Evolutionary conservation across 371 early-diverging fungal species (phyloP), one percentile per base, ranked within the genome.

Genomic region (Mortierella sp.): DNA sequence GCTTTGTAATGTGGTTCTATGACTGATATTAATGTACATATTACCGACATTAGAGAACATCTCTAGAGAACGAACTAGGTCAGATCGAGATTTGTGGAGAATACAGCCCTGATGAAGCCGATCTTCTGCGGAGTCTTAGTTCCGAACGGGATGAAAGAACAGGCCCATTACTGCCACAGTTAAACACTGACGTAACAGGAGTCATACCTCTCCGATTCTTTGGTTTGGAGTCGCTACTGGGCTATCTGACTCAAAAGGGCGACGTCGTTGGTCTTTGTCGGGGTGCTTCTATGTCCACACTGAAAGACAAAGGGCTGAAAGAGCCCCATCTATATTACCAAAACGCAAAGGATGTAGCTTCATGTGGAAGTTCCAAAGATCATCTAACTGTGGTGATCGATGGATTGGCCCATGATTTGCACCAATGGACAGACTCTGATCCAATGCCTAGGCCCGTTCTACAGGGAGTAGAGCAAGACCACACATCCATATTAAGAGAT

Each of bases 211-310:
- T 58, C 41, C 70, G 70, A 5, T 45, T 70, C 21, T 79, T 41
- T 64, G 80, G 80, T 1, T 68, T 68, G 68, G 71, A 71, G n/a
- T 32, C 71, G 1, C 38, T 79, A 8, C 80, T 70, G 24, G 80
- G 80, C 3, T 63, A 48, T 21, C 48, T 70, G 15, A 24, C 48
- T 9, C 55, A 52, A 19, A n/a, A 22, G 4, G 74, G 74, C 28
- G 38, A 67, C 19, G 61, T 79, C n/a, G 9, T 67, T 33, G 60
- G 69, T 4, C 38, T 73, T 19, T 57, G 38, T 22, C 16, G 32
- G n/a, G 4, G 28, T 43, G 24, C n/a, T 28, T 22, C 67, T 60
- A 32, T 13, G 15, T 33, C 59, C 38, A 40, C 50, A 19, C 2
- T 3, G 9, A 15, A 38, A 64, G 21, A 9, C 13, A 15, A 62